A percentile compares a stretch with the other conserved stretches of the same genome.
These are phyloP conservation scores for Paramarasmius palmivorus DNA, from an alignment of 1,284 basidiomycete genomes.

Conservation along the genomic window DNA sequence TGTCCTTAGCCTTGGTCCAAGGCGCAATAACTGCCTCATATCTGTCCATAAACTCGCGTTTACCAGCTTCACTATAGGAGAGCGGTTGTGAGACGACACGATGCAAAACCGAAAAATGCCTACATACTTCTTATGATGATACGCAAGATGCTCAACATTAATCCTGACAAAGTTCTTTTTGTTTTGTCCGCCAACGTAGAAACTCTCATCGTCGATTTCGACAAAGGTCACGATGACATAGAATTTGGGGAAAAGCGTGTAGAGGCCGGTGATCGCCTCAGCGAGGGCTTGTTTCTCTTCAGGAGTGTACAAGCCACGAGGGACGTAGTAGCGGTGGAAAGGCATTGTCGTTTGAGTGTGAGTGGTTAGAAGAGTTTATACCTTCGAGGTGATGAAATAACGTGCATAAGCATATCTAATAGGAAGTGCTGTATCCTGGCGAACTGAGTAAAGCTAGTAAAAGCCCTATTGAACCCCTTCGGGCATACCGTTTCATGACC, in stretches of 20 bases:
- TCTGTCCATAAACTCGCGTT: conserved; percentile 17
- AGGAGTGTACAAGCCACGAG: conserved; percentile 20
- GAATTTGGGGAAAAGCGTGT: conserved; percentile 17
- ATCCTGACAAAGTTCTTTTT: conserved; percentile 17
- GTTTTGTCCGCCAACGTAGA: conserved; percentile 17
- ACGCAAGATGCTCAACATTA: conserved; percentile 19
- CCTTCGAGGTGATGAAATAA: too few relatives aligned
- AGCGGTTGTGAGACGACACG: neutral
- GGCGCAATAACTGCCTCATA: conserved; percentile 21
- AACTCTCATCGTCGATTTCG: conserved; percentile 15
- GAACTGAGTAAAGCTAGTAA: too few relatives aligned
- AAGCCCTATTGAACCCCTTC: too few relatives aligned
- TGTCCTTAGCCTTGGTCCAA: conserved; percentile 21
- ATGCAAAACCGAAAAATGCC: neutral
- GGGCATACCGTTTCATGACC: too few relatives aligned
- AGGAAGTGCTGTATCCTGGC: too few relatives aligned
- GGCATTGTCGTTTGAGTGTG: conserved; percentile 13
- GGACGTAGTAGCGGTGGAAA: conserved; percentile 22
- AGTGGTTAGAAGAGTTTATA: too few relatives aligned
- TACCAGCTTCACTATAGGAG: conserved; percentile 7
- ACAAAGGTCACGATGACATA: conserved; percentile 23
- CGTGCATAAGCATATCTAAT: too few relatives aligned
- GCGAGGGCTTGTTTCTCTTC: conserved; percentile 20
- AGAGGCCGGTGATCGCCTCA: conserved; percentile 18
- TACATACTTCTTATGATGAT: conserved; percentile 15